phyloP scores from a whole-genome alignment of 2,329 filamentous ascomycete species.

The Penicillium sp. region DNA sequence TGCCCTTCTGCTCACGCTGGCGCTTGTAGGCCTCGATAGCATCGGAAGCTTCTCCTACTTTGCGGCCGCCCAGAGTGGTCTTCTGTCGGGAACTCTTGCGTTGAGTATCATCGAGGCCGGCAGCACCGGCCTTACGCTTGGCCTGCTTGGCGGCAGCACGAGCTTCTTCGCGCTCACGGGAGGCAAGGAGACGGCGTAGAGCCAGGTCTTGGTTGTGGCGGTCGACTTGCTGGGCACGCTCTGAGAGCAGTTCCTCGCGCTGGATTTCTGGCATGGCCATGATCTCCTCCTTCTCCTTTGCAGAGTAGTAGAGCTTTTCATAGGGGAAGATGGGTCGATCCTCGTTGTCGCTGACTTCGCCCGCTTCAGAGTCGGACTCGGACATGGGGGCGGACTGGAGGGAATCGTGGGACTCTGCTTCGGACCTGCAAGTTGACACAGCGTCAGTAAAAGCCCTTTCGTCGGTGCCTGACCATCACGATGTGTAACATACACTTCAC shows the following conservation, averaged over 20 bases:
- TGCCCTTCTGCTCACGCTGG: constrained; percentile 61
- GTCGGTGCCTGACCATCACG: constrained; percentile 3
- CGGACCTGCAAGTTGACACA: constrained; percentile 58
- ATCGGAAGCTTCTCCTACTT: constrained; percentile 67
- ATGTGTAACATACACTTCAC: constrained; percentile 71
- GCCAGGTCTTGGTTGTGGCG: constrained; percentile 79
- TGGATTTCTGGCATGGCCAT: constrained; percentile 87
- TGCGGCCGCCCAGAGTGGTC: constrained; percentile 66
- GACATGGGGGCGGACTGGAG: constrained; percentile 86
- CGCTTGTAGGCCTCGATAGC: constrained; percentile 72
- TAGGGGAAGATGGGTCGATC: constrained; percentile 69
- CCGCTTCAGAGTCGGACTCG: constrained; percentile 78
- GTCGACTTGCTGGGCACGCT: constrained; percentile 81
- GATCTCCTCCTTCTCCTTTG: constrained; percentile 74
- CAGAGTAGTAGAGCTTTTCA: constrained; percentile 79
- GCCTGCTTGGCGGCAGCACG: constrained; percentile 52
- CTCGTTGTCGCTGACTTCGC: constrained; percentile 54
- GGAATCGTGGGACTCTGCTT: constrained; percentile 68
- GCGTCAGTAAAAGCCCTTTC: constrained; percentile 15
- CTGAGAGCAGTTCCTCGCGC: constrained; percentile 85
- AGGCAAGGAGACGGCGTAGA: constrained; percentile 73
- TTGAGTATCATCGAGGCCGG: constrained; percentile 75
- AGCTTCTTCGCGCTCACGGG: constrained; percentile 64
- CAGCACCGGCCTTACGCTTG: constrained; percentile 75
- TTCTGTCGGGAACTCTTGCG: constrained; percentile 74